Conservation (phyloP, 2,329 filamentous ascomycete genomes). For the Colletotrichum melonis region DNA sequence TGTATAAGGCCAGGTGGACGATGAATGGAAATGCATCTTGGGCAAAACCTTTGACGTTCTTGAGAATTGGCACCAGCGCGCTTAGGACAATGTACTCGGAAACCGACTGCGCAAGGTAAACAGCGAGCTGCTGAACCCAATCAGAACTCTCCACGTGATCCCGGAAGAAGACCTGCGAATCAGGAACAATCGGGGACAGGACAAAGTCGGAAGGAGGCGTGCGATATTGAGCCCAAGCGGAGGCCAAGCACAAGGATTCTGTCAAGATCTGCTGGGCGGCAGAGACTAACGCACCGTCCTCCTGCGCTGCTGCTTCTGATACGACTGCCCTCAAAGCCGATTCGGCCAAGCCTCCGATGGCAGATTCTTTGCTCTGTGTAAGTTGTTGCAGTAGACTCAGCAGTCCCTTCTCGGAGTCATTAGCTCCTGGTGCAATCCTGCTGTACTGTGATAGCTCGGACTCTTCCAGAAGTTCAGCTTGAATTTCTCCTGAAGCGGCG, state of each 20-base stretch:
- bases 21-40: constrained; percentile 84
- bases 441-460: constrained; percentile 64
- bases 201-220: constrained; percentile 64
- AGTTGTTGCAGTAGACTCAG: constrained; percentile 71
- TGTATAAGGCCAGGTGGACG: constrained; percentile 81
- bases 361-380: constrained; percentile 66
- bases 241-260: constrained; percentile 63
- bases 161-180: constrained; percentile 48
- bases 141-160: constrained; percentile 55
- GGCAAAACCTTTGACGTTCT: constrained; percentile 75
- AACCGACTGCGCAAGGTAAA: constrained; percentile 70
- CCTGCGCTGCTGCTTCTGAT: constrained; percentile 60
- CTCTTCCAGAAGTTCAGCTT: constrained; percentile 69
- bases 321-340: constrained; percentile 68
- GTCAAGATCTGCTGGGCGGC: constrained; percentile 65
- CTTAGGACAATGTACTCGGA: constrained; percentile 75
- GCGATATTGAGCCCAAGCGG: constrained; percentile 67
- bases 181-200: constrained; percentile 35
- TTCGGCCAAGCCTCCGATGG: constrained; percentile 70
- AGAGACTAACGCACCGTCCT: constrained; percentile 59
- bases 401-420: constrained; percentile 72
- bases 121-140: constrained; percentile 74
- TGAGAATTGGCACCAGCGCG: constrained; percentile 74
- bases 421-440: constrained; percentile 57
- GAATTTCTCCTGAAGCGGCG: constrained; percentile 77